Base-by-base conservation (phyloP, 31 red algal genomes). In the Odonthalia washingtoniensis region DNA sequence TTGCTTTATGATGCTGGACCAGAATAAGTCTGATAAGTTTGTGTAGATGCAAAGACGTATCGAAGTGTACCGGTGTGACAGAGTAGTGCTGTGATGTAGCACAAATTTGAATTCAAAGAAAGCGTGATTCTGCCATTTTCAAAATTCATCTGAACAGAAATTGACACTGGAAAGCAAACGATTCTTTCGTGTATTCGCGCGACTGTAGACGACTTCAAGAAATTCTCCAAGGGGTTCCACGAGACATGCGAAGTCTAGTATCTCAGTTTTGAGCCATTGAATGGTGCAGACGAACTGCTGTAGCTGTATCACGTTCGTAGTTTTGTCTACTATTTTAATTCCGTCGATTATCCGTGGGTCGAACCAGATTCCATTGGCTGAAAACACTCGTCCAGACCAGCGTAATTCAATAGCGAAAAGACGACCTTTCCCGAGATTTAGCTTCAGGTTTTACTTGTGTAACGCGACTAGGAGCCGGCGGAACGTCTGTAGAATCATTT, bases 1-100 rank as follows among this genome's bases (percentile, higher is more conserved):
- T 32, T 72, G 12, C 12, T 16, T 72, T 32, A 72, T 12, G 30
- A 72, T 72, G 30, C 67, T 32, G 18, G 67, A 72, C 67, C 73
- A 77, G 17, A 77, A 40, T 6, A 46, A n/a, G 40, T 77, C 73
- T 12, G 73, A 77, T 21, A 14, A 17, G 21, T 77, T 28, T 30
- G 16, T 72, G 12, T 72, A 72, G 17, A 28, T 32, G 67, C 67
- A 72, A 27, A 72, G 67, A 17, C 67, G 67, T 30, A 28, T 17
- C 12, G 16, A 28, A 12, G 12, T 12, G 12, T 72, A 12, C 21
- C 67, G 67, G 12, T 72, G 67, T 32, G 30, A 12, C 32, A 17
- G 67, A 27, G 67, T 72, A 32, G 32, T 32, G 14, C 12, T 16
- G 67, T 72, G 67, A 28, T 16, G 17, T 12, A 72, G 67, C 12